Evolutionary conservation across 2,329 filamentous ascomycete genomes (phyloP), one percentile per base, ranked within the genome.

Genomic region (Venturiaceae sp.): DNA sequence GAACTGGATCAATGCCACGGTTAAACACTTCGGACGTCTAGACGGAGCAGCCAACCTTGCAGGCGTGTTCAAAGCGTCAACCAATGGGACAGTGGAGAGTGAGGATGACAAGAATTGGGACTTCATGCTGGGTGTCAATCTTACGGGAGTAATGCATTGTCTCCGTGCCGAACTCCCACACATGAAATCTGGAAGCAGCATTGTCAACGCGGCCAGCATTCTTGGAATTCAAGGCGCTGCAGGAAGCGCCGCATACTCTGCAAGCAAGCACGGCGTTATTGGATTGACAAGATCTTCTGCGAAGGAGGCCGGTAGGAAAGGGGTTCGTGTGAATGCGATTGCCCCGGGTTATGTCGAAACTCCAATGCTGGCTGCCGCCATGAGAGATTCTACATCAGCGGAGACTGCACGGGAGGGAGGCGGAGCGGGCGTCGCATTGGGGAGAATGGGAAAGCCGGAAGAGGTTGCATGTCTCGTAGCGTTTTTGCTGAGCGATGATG

Each of bases 31-130:
- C 26, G 70, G 70, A 5, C 65, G 61, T 14, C 65, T 74, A 6
- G 70, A 74, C 55, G 72, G 70, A 3, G 72, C 71, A 0, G 73
- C 69, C 11, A 75, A 75, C 60, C 60, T 74, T 5, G 72, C 73
- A 4, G 79, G 80, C 46, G 64, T 74, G 46, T 76, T 78, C 62
- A 52, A 53, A 28, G 46, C 41, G 13, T 34, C 52, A 3, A 32
- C 5, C 4, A 28, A 53, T n/a, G 55, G 28, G 11, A 30, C 44
- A 2, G 26, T 57, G 9, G 39, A 60, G 13, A 37, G 14, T 2
- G 41, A 55, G 9, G 54, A 50, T 19, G 59, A 59, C 36, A n/a
- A 58, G 19, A 37, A 58, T 16, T 59, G 52, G 53, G 33, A 59
- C 28, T 60, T 60, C 54, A 50, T 60, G 23, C 54, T 61, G 5